These are phyloP conservation scores for Hemisphaericaspora xylofermentans DNA, from an alignment of 1,139 yeast species.

Conservation along the genomic window DNA sequence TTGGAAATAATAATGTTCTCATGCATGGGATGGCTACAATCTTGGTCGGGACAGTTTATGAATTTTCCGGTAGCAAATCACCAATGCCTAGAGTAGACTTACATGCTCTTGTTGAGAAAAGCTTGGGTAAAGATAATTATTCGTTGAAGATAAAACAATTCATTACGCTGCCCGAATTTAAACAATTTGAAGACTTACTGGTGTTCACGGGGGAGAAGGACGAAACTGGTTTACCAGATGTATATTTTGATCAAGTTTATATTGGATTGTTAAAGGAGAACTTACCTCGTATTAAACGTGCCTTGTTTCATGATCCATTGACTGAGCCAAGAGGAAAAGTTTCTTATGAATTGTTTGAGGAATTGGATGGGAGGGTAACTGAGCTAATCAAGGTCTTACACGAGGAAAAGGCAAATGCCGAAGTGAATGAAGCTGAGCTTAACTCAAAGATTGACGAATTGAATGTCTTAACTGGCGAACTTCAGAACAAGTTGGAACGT, in stretches of 20 bases:
- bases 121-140: constrained; percentile 83
- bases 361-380: constrained; percentile 45
- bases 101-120: constrained; percentile 58
- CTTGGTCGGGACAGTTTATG: constrained; percentile 76
- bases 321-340: constrained; percentile 67
- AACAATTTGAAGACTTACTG: constrained; percentile 44
- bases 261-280: constrained; percentile 70
- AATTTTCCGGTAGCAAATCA: constrained; percentile 71
- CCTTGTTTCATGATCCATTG: constrained; percentile 73
- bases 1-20: constrained; percentile 49
- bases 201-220: constrained; percentile 42
- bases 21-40: constrained; percentile 77
- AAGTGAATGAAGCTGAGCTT: constrained; percentile 24
- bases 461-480: constrained; percentile 15
- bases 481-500: constrained; percentile 12
- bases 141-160: constrained; percentile 72
- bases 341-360: constrained; percentile 71
- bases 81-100: constrained; percentile 69
- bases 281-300: constrained; percentile 62
- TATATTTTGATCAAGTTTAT: constrained; percentile 67
- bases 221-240: constrained; percentile 83
- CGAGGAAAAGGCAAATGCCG: constrained; percentile 25
- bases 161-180: constrained; percentile 56
- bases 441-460: constrained; percentile 29
- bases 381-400: constrained; percentile 26